These are phyloP conservation scores for Moricandia moricandioides DNA, from an alignment of 345 rosid genomes.

Conservation along the genomic window DNA sequence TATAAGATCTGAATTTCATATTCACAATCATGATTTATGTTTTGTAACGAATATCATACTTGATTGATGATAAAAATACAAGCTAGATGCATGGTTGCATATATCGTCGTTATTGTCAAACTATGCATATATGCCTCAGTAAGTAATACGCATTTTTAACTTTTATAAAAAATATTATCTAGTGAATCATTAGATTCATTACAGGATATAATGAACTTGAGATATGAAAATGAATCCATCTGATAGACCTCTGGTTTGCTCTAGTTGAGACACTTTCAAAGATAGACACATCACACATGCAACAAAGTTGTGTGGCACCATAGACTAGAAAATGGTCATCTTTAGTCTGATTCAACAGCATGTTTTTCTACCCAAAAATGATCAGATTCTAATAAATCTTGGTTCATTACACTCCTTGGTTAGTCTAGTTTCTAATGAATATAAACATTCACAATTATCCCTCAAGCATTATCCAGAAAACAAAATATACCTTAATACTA, in stretches of 20 bases:
- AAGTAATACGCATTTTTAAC: background rate
- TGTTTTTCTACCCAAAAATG: background rate
- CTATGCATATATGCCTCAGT: conserved; percentile 12
- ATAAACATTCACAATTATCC: background rate
- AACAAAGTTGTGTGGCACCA: conserved; percentile 31
- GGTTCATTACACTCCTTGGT: conserved; percentile 20
- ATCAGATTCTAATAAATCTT: background rate
- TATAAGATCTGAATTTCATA: background rate
- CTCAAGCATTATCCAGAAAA: conserved; percentile 17
- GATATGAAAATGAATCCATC: background rate
- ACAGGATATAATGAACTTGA: background rate
- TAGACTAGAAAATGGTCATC: conserved; percentile 36
- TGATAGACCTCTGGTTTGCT: background rate
- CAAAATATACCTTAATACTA: conserved; percentile 38
- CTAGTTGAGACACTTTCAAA: background rate
- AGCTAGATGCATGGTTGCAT: conserved; percentile 32
- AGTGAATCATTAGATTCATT: background rate
- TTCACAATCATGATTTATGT: background rate
- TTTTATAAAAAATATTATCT: background rate
- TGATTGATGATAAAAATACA: background rate
- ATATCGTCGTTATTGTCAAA: conserved; percentile 25
- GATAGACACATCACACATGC: conserved; percentile 34
- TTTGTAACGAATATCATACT: background rate
- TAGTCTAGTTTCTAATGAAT: conserved; percentile 34
- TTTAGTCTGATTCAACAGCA: conserved; percentile 22